A percentile compares a stretch with the other conserved stretches of the same genome.
Conservation (phyloP, 768 basidiomycete species). For the Gloeophyllum trabeum region DNA sequence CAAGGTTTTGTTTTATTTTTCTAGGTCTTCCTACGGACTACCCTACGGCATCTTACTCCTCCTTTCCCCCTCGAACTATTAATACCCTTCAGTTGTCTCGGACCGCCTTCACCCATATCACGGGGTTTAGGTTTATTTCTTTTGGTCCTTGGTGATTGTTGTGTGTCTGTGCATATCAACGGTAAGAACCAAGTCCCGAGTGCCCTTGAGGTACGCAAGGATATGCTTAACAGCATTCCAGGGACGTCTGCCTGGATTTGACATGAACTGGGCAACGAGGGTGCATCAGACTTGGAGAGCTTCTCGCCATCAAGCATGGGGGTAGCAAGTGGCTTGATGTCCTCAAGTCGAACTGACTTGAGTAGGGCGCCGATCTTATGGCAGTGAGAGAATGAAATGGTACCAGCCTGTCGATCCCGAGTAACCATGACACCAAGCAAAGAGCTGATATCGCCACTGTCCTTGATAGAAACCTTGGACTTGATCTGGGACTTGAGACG, state of each 20-base stretch:
- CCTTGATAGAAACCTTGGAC: constrained; percentile 6
- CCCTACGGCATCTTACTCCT: too few species aligned
- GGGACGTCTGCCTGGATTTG: background rate
- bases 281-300: background rate
- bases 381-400: constrained; percentile 8
- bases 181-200: too few species aligned
- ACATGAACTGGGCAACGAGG: background rate
- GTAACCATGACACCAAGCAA: constrained; percentile 19
- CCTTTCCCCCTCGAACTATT: too few species aligned
- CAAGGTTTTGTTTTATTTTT: too few species aligned
- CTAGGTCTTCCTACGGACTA: too few species aligned
- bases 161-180: too few species aligned
- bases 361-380: constrained; percentile 12
- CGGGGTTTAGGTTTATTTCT: too few species aligned
- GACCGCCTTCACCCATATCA: too few species aligned
- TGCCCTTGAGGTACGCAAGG: background rate
- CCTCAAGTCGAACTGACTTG: constrained; percentile 5
- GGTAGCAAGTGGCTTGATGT: constrained; percentile 3
- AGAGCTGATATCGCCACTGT: constrained; percentile 17
- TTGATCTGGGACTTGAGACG: background rate
- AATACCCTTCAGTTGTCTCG: too few species aligned
- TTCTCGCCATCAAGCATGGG: constrained; percentile 5
- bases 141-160: too few species aligned
- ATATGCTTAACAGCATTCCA: constrained; percentile 1
- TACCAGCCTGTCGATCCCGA: constrained; percentile 9